A percentile compares a stretch with the other conserved stretches of the same genome.
Conservation (phyloP, 768 basidiomycete genomes). For the Amanita fuliginea region DNA sequence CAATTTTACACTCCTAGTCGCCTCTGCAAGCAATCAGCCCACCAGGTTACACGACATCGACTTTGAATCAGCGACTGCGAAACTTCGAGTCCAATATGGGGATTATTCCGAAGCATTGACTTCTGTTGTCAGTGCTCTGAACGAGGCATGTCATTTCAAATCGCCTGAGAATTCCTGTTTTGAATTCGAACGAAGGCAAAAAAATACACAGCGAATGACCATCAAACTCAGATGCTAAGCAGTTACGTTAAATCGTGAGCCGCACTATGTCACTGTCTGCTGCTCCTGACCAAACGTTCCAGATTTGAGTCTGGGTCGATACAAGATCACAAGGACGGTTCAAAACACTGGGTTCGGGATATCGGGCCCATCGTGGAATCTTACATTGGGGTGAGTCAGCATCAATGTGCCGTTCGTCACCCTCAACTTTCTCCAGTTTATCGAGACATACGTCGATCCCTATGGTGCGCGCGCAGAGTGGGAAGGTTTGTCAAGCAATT, state of each 20-base stretch:
- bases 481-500: constrained; percentile 47
- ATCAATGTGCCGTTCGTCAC: neutral
- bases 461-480: constrained; percentile 89
- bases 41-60: constrained; percentile 33
- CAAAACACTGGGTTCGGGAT: constrained; percentile 78
- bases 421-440: constrained; percentile 29
- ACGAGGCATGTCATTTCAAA: constrained; percentile 31
- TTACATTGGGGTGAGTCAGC: constrained; percentile 53
- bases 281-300: constrained; percentile 4
- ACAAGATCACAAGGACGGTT: constrained; percentile 68
- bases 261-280: neutral
- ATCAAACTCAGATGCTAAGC: constrained; percentile 65
- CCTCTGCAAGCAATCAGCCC: constrained; percentile 44
- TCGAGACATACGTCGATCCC: constrained; percentile 83
- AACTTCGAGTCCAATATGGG: constrained; percentile 60
- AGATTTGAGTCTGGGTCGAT: constrained; percentile 77
- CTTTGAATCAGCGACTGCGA: constrained; percentile 29
- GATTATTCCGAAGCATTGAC: constrained; percentile 54
- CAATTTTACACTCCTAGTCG: constrained; percentile 64
- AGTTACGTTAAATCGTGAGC: constrained; percentile 70
- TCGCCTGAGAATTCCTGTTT: neutral
- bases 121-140: constrained; percentile 43
- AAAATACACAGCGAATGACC: constrained; percentile 61
- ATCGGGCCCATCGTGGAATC: constrained; percentile 81
- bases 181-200: constrained; percentile 38